Evolutionary conservation across 2,329 filamentous ascomycete genomes (phyloP), one percentile per base, ranked within the genome.

Genomic region (Cytospora chrysosperma): DNA sequence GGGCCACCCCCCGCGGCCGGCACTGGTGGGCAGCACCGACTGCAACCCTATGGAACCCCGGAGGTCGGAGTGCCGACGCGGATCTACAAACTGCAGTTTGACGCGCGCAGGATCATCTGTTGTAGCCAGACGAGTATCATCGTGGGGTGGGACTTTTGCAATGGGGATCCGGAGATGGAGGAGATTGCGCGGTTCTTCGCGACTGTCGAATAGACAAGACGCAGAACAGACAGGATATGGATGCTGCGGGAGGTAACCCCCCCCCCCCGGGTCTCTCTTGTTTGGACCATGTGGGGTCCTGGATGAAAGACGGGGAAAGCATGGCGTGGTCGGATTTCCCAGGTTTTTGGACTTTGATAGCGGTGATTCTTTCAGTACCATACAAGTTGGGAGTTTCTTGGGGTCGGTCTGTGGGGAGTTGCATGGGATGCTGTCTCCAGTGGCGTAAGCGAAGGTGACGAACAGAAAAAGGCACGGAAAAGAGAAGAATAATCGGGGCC

Each of bases 91-190:
- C 81, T 98, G 40, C 95, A 99, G 75, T 99, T 97, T 69, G 95
- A 99, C 73, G 91, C 93, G 0, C 85, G 93, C 26, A 88, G 93
- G 70, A 96, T 99, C 69, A 90, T 99, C 61, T 97, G 93, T 78
- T 97, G 94, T 74, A 95, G 91, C 68, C 93, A 98, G 75, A 92
- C 95, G 62, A 88, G 88, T 47, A 87, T 90, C 19, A 98, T 99
- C 72, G 92, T 98, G 0, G 95, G 93, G 0, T 99, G 95, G 95
- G 95, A 99, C 75, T 99, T 98, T 81, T 95, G 93, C 64, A 92
- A 93, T 69, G 89, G 87, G 5, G 93, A 99, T 68, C 77, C 84
- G 61, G 90, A 96, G 69, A 84, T 97, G 59, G 86, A 92, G 61
- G 88, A 91, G 72, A 91, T 89, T 8, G 86, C 87, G 67, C 84